Base-by-base conservation (phyloP, 768 basidiomycete species). In the Neoboletus subvelutipes region DNA sequence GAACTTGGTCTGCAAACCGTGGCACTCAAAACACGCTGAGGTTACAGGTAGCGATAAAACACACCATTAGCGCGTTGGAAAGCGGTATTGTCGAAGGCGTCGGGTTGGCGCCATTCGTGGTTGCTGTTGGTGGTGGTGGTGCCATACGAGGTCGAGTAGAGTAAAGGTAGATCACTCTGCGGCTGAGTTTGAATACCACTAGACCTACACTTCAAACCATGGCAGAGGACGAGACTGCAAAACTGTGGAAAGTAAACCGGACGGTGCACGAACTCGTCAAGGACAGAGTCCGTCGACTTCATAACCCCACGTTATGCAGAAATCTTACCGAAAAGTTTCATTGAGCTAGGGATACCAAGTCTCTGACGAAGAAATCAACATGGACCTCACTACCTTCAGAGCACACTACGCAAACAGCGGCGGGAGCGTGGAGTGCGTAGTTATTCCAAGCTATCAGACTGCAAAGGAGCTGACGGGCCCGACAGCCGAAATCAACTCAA, bases 251-350 rank as follows among this genome's bases (percentile, higher is more conserved):
- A 68, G 94, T 98, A 60, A 94, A 94, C 74, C 78, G 92, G 66
- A 98, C 97, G 48, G 89, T 98, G 42, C 95, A 98, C 71, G 96
- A 99, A 75, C 86, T 99, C 51, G 92, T 95, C 60, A 85, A 87
- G 71, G 96, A 99, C 73, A 85, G 97, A 79, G 97, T 98, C 69
- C 39, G 60, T 65, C 56, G 56, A 52, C 54, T 54, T 61, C 33
- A 55, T 61, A 39, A 15, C 20, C 33, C 29, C 51, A 11, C 55
- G n/a, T 60, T 48, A 28, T 57, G 26, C 43, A 45, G 31, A 43
- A 52, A 51, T 65, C 64, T 68, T 43, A 69, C 55, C n/a, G 55
- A 53, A 56, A 46, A 18, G 46, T 58, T 57, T 40, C 40, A 28
- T 59, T 61, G 54, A 45, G 49, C 46, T 56, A 98, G 97, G 94